Conservation (phyloP, 805 yeast species). For the Ogataea trehaloabstinens region DNA sequence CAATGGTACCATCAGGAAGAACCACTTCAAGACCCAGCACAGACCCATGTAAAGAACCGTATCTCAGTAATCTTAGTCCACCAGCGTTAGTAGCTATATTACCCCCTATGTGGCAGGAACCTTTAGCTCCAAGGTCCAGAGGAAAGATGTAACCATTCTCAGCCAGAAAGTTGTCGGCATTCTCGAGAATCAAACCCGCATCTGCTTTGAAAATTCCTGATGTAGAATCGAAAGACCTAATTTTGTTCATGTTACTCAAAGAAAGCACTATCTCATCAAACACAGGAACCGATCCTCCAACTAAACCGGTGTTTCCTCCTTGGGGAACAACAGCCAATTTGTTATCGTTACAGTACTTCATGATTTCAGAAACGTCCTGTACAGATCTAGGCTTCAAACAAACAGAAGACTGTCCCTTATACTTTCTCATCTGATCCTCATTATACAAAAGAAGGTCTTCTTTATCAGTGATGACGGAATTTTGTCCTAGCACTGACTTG, state of each 20-base stretch:
- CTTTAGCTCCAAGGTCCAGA: conserved; percentile 92
- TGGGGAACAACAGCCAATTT: conserved; percentile 89
- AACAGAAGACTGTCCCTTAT: conserved; percentile 79
- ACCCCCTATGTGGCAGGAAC: conserved; percentile 95
- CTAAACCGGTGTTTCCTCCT: conserved; percentile 96
- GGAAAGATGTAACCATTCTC: conserved; percentile 92
- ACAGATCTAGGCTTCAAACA: conserved; percentile 82
- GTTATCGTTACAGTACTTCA: conserved; percentile 76
- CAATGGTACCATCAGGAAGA: conserved; percentile 82
- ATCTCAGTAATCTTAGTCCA: conserved; percentile 81
- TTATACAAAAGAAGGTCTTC: conserved; percentile 72
- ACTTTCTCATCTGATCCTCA: conserved; percentile 94
- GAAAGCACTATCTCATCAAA: conserved; percentile 86
- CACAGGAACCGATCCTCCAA: conserved; percentile 90
- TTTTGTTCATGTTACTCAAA: conserved; percentile 65
- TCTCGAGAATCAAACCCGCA: conserved; percentile 86
- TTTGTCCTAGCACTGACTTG: conserved; percentile 52
- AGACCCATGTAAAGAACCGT: conserved; percentile 90
- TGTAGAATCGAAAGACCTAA: conserved; percentile 76
- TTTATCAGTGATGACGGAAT: conserved; percentile 48
- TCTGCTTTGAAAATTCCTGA: conserved; percentile 87
- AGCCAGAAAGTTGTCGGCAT: conserved; percentile 73
- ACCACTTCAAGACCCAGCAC: conserved; percentile 91
- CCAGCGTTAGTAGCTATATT: conserved; percentile 96
- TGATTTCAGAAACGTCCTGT: conserved; percentile 70